These are phyloP conservation scores for Botrytis porri DNA, from an alignment of 2,329 filamentous ascomycete species.

Conservation along the genomic window DNA sequence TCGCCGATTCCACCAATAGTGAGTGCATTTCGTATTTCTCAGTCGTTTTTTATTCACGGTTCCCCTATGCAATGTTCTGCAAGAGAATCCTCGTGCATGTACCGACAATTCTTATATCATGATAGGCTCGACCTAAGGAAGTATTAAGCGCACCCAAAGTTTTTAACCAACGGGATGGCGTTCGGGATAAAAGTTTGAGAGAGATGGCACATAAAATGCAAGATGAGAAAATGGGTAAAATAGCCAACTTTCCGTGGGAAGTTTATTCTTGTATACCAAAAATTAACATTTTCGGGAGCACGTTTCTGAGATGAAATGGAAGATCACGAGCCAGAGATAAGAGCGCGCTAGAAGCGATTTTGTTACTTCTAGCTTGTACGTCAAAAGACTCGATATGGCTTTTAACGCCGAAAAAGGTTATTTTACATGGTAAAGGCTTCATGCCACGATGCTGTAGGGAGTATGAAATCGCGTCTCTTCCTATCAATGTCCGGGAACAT, in stretches of 20 bases:
- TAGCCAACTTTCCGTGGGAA: not conserved
- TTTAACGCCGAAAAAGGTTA: not conserved
- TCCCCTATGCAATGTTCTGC: not conserved
- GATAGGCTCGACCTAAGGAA: not conserved
- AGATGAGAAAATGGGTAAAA: not conserved
- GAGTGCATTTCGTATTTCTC: not conserved
- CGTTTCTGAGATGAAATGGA: not conserved
- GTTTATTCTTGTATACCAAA: not conserved
- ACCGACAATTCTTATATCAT: not conserved
- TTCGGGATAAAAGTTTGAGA: not conserved
- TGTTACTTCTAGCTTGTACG: conserved; percentile 7
- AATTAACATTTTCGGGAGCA: not conserved
- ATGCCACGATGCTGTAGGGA: not conserved
- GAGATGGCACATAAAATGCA: not conserved
- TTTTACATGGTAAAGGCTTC: not conserved
- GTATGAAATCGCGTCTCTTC: not conserved
- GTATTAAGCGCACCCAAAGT: not conserved
- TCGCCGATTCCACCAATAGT: conserved; percentile 43
- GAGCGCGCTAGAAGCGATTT: not conserved
- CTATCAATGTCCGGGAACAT: not conserved
- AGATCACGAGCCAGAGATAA: not conserved
- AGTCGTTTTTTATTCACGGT: not conserved
- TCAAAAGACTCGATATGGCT: not conserved
- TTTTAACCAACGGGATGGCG: not conserved
- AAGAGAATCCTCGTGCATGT: not conserved